Base-by-base conservation (phyloP, 73 alveolate genomes). In the Paramecium caudatum region DNA sequence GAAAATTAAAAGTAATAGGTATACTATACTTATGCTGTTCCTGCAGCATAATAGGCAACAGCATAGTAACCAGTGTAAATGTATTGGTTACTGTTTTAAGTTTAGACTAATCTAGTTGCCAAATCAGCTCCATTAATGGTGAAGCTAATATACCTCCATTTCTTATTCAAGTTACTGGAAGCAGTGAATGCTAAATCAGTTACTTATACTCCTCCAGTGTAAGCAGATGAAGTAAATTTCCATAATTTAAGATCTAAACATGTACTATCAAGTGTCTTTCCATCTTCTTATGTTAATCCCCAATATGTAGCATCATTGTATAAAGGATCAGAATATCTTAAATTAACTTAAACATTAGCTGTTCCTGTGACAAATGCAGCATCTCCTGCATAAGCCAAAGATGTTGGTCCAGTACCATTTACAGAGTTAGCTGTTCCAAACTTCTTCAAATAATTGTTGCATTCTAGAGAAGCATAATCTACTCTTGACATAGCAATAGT, bases 111-210 rank as follows among this genome's bases (percentile, higher is more conserved):
- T 19, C 80, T 55, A 2, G 46, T 55, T 9, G 8, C n/a, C 12
- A 55, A 55, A 27, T 55, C 13, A 19, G 46, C 12, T 21, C 80
- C 46, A 8, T 37, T 37, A 4, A 55, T 55, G 13, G 80, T 55
- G 80, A 55, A 55, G 1, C 21, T 2, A 21, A 27, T 27, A 23
- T 55, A 55, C 30, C 80, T 55, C 80, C 80, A 55, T 55, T 55
- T 10, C 30, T 55, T 55, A 27, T 0, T 10, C 12, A 5, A 19
- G 9, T 21, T 55, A 8, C n/a, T 55, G 10, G 80, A 55, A 9
- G 80, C 2, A 19, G 80, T 55, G 23, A 55, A 10, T 0, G 46
- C 7, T 19, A 55, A 55, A 8, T 55, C 43, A 0, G 17, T 55
- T 0, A 55, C 43, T 5, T 23, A 3, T 1, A 0, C 4, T 9